Evolutionary conservation across 768 basidiomycete genomes (phyloP), one percentile per base, ranked within the genome.

Genomic region (Podaxis rugospora): DNA sequence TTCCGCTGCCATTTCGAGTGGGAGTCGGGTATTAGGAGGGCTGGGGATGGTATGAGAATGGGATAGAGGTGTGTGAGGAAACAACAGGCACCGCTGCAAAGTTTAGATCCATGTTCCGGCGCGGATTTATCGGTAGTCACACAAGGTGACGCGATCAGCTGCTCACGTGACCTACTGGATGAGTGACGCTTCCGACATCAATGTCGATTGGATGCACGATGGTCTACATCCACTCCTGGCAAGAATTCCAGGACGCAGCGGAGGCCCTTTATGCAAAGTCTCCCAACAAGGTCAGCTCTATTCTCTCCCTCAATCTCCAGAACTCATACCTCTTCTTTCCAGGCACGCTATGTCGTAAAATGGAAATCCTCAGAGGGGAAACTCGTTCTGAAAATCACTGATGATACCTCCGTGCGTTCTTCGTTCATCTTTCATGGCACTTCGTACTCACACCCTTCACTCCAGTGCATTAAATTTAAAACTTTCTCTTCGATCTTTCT

Each of bases 381-480:
- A 69, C 84, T 98, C 18, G 90, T 96, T 51, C 80, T 98, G 64
- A 97, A 96, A 78, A 88, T 98, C 69, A 98, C 96, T 1, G 92
- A 98, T 75, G 84, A 97, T 72, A 83, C 80, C 37, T 89, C 88
- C 68, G 96, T 96, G 71, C 66, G 91, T 80, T 40, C 27, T 40
- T 62, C 7, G 36, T 42, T 60, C 28, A 16, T 44, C 28, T 47
- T 13, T n/a, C 51, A 21, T 16, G 7, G 36, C 57, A 47, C 18
- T 61, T 39, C 16, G 23, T 14, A 51, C 49, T 51, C 16, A 50
- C 44, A 25, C 57, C 37, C 5, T 44, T 21, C 14, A 2, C 13
- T 18, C 21, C 71, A 98, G 96, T 96, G 94, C 72, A 80, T 98
- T 66, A 97, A 95, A 74, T 98, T 96, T 80, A 94, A 95, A 74